phyloP scores from a whole-genome alignment of 2,329 filamentous ascomycete species.

The Xylaria sp. region DNA sequence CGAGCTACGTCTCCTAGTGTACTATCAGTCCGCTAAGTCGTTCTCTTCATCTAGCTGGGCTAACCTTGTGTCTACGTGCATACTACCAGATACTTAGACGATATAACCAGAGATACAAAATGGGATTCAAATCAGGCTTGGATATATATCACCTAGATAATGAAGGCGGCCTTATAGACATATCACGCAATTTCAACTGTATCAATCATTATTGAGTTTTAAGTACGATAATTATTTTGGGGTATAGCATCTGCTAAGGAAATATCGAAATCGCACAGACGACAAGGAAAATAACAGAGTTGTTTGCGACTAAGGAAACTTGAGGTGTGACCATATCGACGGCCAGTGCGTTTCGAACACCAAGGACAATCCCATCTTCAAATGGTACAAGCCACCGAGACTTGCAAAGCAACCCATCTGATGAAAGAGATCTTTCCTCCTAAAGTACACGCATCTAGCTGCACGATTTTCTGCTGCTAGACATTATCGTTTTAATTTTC shows the following conservation, averaged over 20 bases:
- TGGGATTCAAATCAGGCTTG: neutral
- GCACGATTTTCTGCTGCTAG: conserved; percentile 43
- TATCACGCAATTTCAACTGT: neutral
- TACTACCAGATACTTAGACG: neutral
- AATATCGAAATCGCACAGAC: conserved; percentile 45
- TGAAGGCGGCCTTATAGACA: neutral
- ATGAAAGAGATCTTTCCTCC: conserved; percentile 43
- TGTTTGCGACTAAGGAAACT: conserved; percentile 51
- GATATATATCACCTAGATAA: neutral
- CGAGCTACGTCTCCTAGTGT: neutral
- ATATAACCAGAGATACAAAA: neutral
- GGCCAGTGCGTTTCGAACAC: conserved; percentile 42
- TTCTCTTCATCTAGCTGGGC: neutral
- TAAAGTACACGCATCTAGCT: conserved; percentile 53
- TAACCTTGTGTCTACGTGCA: neutral
- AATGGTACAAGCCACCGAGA: conserved; percentile 43
- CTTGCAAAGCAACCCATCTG: conserved; percentile 38
- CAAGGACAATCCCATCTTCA: conserved; percentile 39
- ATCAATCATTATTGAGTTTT: neutral
- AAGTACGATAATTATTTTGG: conserved; percentile 39
- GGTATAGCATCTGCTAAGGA: conserved; percentile 47
- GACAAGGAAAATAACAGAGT: conserved; percentile 46
- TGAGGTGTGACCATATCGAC: conserved; percentile 44
- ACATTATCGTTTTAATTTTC: conserved; percentile 46
- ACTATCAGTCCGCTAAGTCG: neutral